Evolutionary conservation across 768 basidiomycete genomes (phyloP).

Genomic region (Pulveroboletus sp.): DNA sequence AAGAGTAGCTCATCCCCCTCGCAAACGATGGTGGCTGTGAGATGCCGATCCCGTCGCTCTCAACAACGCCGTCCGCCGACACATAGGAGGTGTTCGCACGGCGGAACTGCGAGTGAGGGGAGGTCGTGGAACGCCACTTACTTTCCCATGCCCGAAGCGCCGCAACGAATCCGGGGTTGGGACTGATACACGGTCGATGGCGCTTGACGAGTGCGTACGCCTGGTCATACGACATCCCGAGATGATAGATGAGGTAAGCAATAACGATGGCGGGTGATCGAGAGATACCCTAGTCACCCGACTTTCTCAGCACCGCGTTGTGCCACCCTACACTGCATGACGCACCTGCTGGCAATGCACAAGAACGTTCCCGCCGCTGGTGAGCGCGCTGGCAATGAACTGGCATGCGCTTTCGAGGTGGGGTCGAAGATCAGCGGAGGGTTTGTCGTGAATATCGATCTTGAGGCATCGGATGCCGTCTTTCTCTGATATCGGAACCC

Average conservation of each 20-base stretch:
- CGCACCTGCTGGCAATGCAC: slow-evolving; percentile 83
- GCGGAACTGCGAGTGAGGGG: slow-evolving; percentile 23
- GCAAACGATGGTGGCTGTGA: slow-evolving; percentile 11
- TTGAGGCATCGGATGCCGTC: slow-evolving; percentile 55
- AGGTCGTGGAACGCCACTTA: slow-evolving; percentile 23
- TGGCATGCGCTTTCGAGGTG: slow-evolving; percentile 68
- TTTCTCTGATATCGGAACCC: slow-evolving; percentile 49
- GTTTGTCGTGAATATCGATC: slow-evolving; percentile 65
- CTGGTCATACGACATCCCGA: slow-evolving; percentile 69
- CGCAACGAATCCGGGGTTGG: slow-evolving; percentile 72
- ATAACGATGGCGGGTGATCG: slow-evolving; percentile 74
- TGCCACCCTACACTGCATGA: too few species aligned
- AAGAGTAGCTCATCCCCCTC: slow-evolving; percentile 28
- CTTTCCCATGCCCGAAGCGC: slow-evolving; percentile 59
- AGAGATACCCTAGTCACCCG: slow-evolving; percentile 60
- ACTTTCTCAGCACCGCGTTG: too few species aligned
- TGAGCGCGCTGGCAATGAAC: slow-evolving; percentile 62
- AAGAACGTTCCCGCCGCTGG: slow-evolving; percentile 60
- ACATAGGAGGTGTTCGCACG: slow-evolving; percentile 30
- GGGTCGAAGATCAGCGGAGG: slow-evolving; percentile 58
- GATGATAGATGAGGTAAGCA: slow-evolving; percentile 75
- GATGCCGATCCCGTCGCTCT: neutral
- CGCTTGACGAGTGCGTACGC: slow-evolving; percentile 60
- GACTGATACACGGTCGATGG: slow-evolving; percentile 71
- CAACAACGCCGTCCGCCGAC: neutral